A percentile compares a stretch with the other conserved stretches of the same genome.
These are phyloP conservation scores for Ganoderma sp. DNA, from an alignment of 1,284 basidiomycete species.

Conservation along the genomic window DNA sequence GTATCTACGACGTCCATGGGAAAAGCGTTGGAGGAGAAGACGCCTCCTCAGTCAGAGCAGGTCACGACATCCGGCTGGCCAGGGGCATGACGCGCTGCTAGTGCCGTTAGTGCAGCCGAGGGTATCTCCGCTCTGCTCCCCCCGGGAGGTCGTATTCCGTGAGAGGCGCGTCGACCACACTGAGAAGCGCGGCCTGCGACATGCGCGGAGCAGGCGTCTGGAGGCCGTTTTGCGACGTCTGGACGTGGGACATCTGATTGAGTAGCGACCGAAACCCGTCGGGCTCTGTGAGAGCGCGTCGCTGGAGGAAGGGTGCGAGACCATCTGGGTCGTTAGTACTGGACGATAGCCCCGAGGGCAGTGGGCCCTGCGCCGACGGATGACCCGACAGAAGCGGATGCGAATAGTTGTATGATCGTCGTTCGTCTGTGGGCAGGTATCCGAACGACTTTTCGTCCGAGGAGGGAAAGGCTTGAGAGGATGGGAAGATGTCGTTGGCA, in stretches of 20 bases:
- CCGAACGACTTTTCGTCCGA: conserved; percentile 33
- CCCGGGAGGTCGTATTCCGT: conserved; percentile 28
- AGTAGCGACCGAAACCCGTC: conserved; percentile 49
- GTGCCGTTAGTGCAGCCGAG: conserved; percentile 28
- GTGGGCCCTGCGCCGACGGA: conserved; percentile 40
- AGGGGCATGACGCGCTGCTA: conserved; percentile 6
- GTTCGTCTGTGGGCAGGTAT: conserved; percentile 49
- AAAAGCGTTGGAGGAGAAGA: conserved; percentile 12
- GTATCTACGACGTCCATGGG: conserved; percentile 29
- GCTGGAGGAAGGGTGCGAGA: conserved; percentile 41
- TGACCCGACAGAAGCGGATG: conserved; percentile 49
- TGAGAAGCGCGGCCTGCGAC: conserved; percentile 25
- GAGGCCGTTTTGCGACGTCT: conserved; percentile 24
- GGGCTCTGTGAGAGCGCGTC: conserved; percentile 57
- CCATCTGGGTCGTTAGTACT: conserved; percentile 32
- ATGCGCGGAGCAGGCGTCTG: conserved; percentile 27
- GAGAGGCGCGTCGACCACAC: conserved; percentile 21
- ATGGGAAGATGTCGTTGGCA: conserved; percentile 48
- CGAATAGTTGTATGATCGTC: conserved; percentile 51
- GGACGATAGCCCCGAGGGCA: conserved; percentile 37
- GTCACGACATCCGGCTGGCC: background rate
- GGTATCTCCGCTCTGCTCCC: conserved; percentile 30
- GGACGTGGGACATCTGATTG: conserved; percentile 30
- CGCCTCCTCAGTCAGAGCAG: conserved; percentile 9
- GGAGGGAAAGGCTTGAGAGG: conserved; percentile 42